These are phyloP conservation scores for Phialophora chinensis DNA, from an alignment of 2,329 filamentous ascomycete genomes.

Conservation along the genomic window DNA sequence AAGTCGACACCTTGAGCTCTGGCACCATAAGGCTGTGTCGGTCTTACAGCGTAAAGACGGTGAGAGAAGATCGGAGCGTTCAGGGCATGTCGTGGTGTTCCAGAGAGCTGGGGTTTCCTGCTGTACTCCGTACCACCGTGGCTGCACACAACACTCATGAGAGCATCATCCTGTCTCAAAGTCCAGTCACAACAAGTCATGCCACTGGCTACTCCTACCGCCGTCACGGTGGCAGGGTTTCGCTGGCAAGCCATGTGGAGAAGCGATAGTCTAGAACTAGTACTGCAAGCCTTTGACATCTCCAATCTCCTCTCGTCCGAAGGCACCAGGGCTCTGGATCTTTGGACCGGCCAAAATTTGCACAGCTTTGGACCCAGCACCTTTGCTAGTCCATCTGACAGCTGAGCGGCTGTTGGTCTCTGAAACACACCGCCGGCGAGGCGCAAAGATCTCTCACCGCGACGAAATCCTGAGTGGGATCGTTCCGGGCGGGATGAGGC, in stretches of 20 bases:
- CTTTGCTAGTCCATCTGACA: neutral
- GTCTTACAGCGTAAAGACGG: conserved; percentile 25
- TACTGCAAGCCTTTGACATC: conserved; percentile 1
- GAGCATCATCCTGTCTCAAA: neutral
- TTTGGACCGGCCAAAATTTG: conserved; percentile 3
- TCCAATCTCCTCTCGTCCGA: conserved; percentile 33
- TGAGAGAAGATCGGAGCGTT: conserved; percentile 11
- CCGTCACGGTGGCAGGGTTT: neutral
- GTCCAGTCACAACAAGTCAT: conserved; percentile 1
- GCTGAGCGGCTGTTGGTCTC: neutral
- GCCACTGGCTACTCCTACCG: neutral
- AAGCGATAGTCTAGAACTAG: neutral
- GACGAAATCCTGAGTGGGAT: neutral
- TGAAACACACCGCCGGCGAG: conserved; percentile 14
- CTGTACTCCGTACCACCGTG: conserved; percentile 14
- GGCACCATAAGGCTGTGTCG: conserved; percentile 26
- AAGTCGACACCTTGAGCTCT: neutral
- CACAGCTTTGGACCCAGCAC: neutral
- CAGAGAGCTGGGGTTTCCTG: conserved; percentile 14
- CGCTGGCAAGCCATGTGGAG: conserved; percentile 1
- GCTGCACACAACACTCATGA: neutral
- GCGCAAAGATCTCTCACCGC: neutral
- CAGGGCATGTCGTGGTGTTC: conserved; percentile 8
- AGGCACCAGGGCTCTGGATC: conserved; percentile 9
- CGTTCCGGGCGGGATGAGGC: neutral